phyloP scores from a whole-genome alignment of 768 basidiomycete species.

The Saitozyma podzolica region DNA sequence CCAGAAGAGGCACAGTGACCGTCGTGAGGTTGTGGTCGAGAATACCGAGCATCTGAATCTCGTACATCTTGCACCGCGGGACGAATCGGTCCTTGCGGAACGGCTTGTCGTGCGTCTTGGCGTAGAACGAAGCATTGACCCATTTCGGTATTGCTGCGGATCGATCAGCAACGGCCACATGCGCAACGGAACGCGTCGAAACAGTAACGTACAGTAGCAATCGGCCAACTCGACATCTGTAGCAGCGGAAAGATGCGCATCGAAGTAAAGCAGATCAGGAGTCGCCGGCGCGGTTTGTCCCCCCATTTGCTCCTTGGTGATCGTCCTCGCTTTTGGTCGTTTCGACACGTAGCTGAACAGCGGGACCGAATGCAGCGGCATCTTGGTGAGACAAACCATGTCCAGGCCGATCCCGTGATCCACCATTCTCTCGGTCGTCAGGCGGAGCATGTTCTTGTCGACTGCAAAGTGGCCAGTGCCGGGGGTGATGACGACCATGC shows the following conservation, averaged over 20 bases:
- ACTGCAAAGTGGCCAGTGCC: slow-evolving; percentile 93
- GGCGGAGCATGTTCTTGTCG: slow-evolving; percentile 78
- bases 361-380: slow-evolving; percentile 88
- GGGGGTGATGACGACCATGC: slow-evolving; percentile 82
- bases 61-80: slow-evolving; percentile 93
- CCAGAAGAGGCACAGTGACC: slow-evolving; percentile 70
- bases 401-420: slow-evolving; percentile 91
- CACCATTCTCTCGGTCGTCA: slow-evolving; percentile 89
- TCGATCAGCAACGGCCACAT: slow-evolving; percentile 1
- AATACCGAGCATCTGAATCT: slow-evolving; percentile 90
- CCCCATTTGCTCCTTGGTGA: slow-evolving; percentile 6
- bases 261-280: slow-evolving; percentile 50
- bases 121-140: slow-evolving; percentile 55
- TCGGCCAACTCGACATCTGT: slow-evolving; percentile 38
- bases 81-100: slow-evolving; percentile 68
- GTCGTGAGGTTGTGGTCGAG: slow-evolving; percentile 88
- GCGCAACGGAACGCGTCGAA: background rate
- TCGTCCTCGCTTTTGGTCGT: slow-evolving; percentile 53
- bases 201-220: slow-evolving; percentile 40
- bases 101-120: slow-evolving; percentile 54
- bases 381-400: slow-evolving; percentile 82
- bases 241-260: slow-evolving; percentile 25
- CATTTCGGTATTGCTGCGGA: slow-evolving; percentile 55
- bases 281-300: slow-evolving; percentile 54
- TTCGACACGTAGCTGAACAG: slow-evolving; percentile 80